Evolutionary conservation across 1,284 basidiomycete species (phyloP).

Genomic region (Ustilago xerochloae): DNA sequence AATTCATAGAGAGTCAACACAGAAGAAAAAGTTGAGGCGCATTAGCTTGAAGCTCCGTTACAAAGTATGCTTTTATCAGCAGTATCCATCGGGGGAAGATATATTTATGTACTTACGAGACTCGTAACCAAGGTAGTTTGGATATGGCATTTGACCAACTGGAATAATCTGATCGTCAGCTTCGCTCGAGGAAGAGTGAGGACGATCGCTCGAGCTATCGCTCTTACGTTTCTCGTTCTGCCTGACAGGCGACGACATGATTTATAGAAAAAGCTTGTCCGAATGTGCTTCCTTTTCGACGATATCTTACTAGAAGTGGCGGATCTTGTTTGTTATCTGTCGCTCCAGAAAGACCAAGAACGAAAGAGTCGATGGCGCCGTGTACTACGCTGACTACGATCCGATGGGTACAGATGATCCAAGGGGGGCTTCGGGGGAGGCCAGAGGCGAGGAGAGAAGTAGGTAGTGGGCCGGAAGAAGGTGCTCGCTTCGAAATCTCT

Average conservation of each 20-base stretch:
- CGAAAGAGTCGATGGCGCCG: too few relatives aligned
- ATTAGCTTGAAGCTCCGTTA: neutral
- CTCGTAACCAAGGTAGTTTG: conserved; percentile 20
- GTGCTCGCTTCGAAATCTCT: conserved; percentile 19
- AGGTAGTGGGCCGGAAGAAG: neutral
- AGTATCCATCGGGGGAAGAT: too few relatives aligned
- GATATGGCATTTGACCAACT: conserved; percentile 22
- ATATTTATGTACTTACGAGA: conserved; percentile 29
- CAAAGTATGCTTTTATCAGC: neutral
- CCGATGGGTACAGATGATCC: neutral
- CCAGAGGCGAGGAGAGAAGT: neutral
- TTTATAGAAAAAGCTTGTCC: neutral
- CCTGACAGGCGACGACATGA: conserved; percentile 30
- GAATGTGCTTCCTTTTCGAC: neutral
- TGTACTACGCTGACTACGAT: neutral
- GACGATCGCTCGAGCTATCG: conserved; percentile 35
- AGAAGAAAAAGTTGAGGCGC: neutral
- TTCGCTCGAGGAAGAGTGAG: conserved; percentile 23
- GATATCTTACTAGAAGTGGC: too few relatives aligned
- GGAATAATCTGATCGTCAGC: conserved; percentile 29
- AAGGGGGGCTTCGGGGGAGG: neutral
- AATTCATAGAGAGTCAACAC: neutral
- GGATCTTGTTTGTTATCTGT: too few relatives aligned
- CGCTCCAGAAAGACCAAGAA: too few relatives aligned
- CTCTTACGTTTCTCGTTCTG: conserved; percentile 21